A percentile compares a stretch with the other conserved stretches of the same genome.
phyloP scores from a whole-genome alignment of 116 monocot genomes.

The Phalaenopsis hybrid region DNA sequence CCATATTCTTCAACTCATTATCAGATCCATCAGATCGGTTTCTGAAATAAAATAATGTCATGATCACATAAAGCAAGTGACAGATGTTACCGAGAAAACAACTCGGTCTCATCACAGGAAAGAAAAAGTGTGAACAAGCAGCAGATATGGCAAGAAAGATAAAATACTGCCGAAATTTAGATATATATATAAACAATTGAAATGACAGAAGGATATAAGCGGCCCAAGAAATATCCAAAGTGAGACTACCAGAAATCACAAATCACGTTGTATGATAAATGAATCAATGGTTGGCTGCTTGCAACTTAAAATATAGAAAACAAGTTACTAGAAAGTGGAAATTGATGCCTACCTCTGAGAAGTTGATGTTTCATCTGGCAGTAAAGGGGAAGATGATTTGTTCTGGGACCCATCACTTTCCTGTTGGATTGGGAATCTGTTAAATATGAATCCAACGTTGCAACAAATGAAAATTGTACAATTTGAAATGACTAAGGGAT shows the following conservation, averaged over 20 bases:
- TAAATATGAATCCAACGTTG: not conserved
- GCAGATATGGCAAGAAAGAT: not conserved
- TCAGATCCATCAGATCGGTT: conserved; percentile 14
- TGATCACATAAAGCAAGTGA: conserved; percentile 1
- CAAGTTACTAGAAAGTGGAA: not conserved
- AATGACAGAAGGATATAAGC: not conserved
- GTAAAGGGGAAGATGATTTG: conserved; percentile 3
- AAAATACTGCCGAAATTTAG: not conserved
- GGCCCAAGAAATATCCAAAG: not conserved
- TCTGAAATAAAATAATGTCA: conserved; percentile 9
- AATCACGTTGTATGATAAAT: not conserved
- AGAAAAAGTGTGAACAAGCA: not conserved
- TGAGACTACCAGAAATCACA: not conserved
- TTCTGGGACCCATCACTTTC: conserved; percentile 17
- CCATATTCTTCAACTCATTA: conserved; percentile 14
- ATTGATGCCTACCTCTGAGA: conserved; percentile 23
- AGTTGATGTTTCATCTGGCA: conserved; percentile 8
- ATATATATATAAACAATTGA: not conserved
- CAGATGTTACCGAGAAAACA: not conserved
- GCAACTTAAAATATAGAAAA: not conserved
- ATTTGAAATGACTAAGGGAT: not conserved
- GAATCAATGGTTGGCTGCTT: not conserved
- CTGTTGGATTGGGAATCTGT: conserved; percentile 19
- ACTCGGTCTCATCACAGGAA: not conserved
- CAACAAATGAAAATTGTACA: not conserved